Evolutionary conservation across 257 asterid species (phyloP), one percentile per base, ranked within the genome.

Genomic region (Primulina tabacum): DNA sequence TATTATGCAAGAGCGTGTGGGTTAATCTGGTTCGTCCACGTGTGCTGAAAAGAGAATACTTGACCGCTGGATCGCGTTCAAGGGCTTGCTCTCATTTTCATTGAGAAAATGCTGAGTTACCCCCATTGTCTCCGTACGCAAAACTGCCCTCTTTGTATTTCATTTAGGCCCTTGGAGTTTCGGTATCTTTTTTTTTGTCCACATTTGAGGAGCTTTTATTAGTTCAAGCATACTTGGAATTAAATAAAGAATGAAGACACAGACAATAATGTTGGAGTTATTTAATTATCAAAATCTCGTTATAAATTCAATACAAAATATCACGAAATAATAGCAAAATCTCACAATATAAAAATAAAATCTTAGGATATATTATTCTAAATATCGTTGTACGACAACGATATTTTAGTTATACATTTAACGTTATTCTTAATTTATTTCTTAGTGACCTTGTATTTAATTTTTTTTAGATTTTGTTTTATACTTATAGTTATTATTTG

Each of bases 71-170:
- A 83, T 79, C 30, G 28, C 6, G 55, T 68, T 7, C 33, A n/a
- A 67, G 67, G 77, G 33, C 18, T 65, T 34, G 50, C 58, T 68
- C 21, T 70, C 68, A 73, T 40, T 65, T 66, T 18, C 16, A 8
- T 61, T 73, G 61, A 70, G 60, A 73, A 67, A 71, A 81, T 81
- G 82, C 82, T 24, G 26, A 24, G 1, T 24, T 28, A 73, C 64
- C 88, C 79, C 50, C 66, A 73, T 78, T 87, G 84, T 80, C 78
- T 81, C 83, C n/a, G 34, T 60, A 17, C 6, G 70, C 65, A 17
- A 20, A 79, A 62, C 16, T 75, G n/a, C 73, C 76, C 72, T 65
- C 35, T 20, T 2, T 28, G 0, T 56, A 21, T 33, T 55, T 57
- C 7, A 18, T 24, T 69, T 37, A 12, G 4, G 61, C 30, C 75